Percentiles rank a stretch among this genome's conserved stretches.
Conservation (phyloP, 2,329 filamentous ascomycete species). For the Venturia carpophila region DNA sequence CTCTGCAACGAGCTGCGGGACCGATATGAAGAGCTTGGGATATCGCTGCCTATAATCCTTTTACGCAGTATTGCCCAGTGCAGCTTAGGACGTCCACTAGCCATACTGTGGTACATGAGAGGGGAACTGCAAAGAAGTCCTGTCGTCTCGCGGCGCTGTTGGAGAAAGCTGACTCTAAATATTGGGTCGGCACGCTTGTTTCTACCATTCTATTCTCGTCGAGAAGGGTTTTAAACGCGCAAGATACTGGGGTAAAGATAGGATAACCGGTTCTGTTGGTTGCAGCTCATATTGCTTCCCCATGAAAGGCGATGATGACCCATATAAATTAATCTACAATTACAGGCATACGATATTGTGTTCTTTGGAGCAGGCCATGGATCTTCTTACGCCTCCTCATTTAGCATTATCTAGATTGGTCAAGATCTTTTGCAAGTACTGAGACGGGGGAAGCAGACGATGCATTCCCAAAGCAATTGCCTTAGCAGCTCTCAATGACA, state of each 20-base stretch:
- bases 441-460: not conserved
- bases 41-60: not conserved
- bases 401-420: not conserved
- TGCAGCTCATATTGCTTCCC: not conserved
- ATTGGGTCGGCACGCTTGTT: not conserved
- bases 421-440: not conserved
- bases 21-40: constrained; percentile 8
- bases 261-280: not conserved
- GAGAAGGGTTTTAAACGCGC: not conserved
- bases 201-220: not conserved
- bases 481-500: not conserved
- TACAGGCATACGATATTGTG: not conserved
- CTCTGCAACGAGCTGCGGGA: not conserved
- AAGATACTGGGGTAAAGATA: constrained; percentile 26
- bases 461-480: not conserved
- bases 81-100: not conserved
- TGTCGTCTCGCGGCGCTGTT: not conserved
- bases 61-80: not conserved
- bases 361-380: not conserved
- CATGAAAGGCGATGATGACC: not conserved
- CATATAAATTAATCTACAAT: not conserved
- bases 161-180: not conserved
- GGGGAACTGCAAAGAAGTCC: not conserved
- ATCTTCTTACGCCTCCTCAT: not conserved
- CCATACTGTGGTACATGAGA: too few species aligned